phyloP scores from a whole-genome alignment of 129 eudicot species.

The Escallonia rubra region DNA sequence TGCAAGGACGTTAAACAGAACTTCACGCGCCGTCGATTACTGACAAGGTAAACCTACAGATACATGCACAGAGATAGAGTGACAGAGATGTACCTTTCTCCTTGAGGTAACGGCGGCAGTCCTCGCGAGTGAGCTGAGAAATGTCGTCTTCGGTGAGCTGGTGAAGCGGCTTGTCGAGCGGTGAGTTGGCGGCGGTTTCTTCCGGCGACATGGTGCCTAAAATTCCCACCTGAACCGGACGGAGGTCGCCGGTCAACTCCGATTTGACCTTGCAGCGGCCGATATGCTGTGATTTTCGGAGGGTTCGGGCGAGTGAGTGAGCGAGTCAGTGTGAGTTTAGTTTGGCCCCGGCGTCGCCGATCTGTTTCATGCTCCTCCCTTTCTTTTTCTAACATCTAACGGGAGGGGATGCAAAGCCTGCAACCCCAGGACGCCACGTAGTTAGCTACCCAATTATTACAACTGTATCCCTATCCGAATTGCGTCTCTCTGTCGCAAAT shows the following conservation, averaged over 20 bases:
- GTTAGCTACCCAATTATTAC: background rate
- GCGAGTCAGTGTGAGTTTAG: background rate
- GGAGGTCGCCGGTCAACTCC: background rate
- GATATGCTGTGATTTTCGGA: background rate
- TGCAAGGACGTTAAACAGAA: conserved; percentile 16
- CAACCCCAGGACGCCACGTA: conserved; percentile 43
- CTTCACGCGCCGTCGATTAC: background rate
- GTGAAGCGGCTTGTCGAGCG: conserved; percentile 77
- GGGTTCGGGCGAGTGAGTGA: background rate
- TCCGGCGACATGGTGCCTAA: conserved; percentile 46
- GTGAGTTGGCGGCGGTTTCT: conserved; percentile 38
- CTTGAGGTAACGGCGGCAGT: conserved; percentile 93
- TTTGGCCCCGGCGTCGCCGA: conserved; percentile 40
- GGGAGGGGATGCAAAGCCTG: conserved; percentile 13
- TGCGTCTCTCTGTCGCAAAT: too few species aligned
- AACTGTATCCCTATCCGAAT: conserved; percentile 1
- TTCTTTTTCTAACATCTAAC: background rate
- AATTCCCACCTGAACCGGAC: conserved; percentile 20
- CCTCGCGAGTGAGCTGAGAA: conserved; percentile 96
- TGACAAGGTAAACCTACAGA: background rate
- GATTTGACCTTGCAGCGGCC: conserved; percentile 16
- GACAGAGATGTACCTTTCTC: conserved; percentile 55
- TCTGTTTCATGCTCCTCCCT: background rate
- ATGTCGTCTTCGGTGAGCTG: conserved; percentile 94
- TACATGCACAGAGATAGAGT: background rate